A percentile compares a stretch with the other conserved stretches of the same genome.
These are phyloP conservation scores for Cyberlindnera galapagoensis DNA, from an alignment of 805 yeast species.

Conservation along the genomic window DNA sequence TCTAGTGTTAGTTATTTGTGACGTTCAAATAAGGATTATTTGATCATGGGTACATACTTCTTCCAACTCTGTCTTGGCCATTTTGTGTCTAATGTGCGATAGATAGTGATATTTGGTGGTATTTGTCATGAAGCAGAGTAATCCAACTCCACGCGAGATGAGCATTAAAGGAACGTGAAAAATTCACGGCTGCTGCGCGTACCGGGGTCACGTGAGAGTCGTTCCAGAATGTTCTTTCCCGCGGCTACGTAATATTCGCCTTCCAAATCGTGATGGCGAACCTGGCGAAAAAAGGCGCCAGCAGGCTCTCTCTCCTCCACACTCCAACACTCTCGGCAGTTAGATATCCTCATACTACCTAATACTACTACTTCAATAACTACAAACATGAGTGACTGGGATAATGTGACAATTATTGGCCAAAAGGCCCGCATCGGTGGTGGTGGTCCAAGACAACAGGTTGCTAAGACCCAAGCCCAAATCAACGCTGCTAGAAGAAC, in stretches of 20 bases:
- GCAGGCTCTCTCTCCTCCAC: neutral
- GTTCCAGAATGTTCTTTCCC: no score
- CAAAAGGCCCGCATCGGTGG: constrained; percentile 83
- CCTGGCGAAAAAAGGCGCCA: constrained; percentile 3
- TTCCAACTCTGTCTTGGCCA: constrained; percentile 34
- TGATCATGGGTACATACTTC: constrained; percentile 4
- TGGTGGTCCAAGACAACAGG: constrained; percentile 79
- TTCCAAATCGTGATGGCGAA: no score
- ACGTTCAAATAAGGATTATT: no score
- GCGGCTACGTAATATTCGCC: no score
- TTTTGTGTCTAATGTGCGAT: neutral
- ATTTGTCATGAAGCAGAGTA: neutral
- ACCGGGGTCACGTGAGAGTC: no score
- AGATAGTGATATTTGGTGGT: neutral
- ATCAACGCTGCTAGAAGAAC: constrained; percentile 92
- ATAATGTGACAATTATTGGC: constrained; percentile 82
- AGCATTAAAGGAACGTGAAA: no score
- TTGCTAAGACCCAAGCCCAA: constrained; percentile 71
- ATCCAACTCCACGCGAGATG: no score
- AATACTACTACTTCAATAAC: neutral
- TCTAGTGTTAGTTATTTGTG: no score
- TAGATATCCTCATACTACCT: neutral
- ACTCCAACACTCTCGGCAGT: constrained; percentile 2
- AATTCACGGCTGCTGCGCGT: constrained; percentile 5
- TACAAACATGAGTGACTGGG: constrained; percentile 74